Evolutionary conservation across 2,329 filamentous ascomycete genomes (phyloP), one percentile per base, ranked within the genome.

Genomic region (Didymella pomorum): DNA sequence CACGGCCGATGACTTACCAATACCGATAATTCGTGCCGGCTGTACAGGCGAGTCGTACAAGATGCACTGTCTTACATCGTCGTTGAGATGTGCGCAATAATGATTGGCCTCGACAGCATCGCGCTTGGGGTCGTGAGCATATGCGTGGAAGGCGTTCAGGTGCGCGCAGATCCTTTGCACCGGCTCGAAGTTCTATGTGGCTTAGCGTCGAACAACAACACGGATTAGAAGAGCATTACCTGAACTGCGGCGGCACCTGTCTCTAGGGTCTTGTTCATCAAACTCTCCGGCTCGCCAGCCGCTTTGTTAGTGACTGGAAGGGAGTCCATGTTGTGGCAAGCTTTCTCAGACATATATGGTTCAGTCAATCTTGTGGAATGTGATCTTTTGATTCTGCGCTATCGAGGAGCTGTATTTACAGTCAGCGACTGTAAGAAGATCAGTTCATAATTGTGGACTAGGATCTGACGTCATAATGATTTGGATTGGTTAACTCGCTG

Each of bases 131-230:
- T 94, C 89, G 25, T 86, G 83, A n/a, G 88, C 88, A 71, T 95
- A 95, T 46, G 88, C 86, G 71, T 96, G 92, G 71, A 93, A 93
- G n/a, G 91, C 92, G 68, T 95, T 93, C 1, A 96, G 82, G 71
- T 94, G 91, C 1, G 90, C 91, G 76, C 92, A 95, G 47, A 96
- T 84, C 52, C 87, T 85, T 68, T 91, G 89, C 7, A 92, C 77
- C 0, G 92, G 91, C 0, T 83, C 80, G 73, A 96, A 92, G 63
- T 86, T 83, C 84, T 88, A 37, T 10, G 4, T 7, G 21, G 12
- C 8, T 52, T n/a, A 42, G 26, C 18, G 28, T 60, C 23, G 54
- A 31, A 37, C 39, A 11, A 18, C 21, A 23, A 16, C 8, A 20
- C 12, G 1, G n/a, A 18, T 8, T 7, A 25, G 42, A 12, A 11